phyloP scores from a whole-genome alignment of 129 eudicot species.

The Apium graveolens region DNA sequence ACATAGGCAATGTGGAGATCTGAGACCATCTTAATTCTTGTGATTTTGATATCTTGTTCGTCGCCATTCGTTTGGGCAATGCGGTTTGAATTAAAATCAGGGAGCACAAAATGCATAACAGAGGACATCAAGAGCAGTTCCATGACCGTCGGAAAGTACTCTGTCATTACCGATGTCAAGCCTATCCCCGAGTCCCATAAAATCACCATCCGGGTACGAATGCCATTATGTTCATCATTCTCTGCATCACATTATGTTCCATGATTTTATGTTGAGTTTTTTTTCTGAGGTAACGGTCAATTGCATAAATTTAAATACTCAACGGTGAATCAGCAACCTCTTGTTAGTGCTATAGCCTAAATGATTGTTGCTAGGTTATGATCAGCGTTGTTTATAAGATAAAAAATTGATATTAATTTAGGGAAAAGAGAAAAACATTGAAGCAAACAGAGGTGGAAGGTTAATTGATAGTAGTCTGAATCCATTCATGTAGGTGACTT shows the following conservation, averaged over 20 bases:
- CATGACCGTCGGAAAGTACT: slow-evolving; percentile 8
- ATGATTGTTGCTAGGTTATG: not conserved
- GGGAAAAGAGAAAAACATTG: not conserved
- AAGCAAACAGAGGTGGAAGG: not conserved
- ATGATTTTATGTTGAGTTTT: not conserved
- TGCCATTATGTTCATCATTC: not conserved
- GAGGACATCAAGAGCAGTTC: slow-evolving; percentile 13
- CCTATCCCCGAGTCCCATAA: slow-evolving; percentile 4
- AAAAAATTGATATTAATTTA: not conserved
- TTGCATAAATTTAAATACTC: not conserved
- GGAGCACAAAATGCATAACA: slow-evolving; percentile 14
- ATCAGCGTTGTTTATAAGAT: too few relatives aligned
- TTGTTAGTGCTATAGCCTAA: not conserved
- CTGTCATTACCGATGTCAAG: not conserved
- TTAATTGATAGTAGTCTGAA: not conserved
- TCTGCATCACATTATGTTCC: not conserved
- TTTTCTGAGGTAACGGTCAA: not conserved
- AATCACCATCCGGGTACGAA: slow-evolving; percentile 2
- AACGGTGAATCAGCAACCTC: not conserved
- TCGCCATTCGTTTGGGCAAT: not conserved
- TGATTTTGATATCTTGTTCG: not conserved
- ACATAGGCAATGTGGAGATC: not conserved
- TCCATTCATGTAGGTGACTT: slow-evolving; percentile 43
- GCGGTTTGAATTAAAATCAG: slow-evolving; percentile 7
- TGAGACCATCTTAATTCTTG: not conserved